Percentiles rank a stretch among this genome's conserved stretches.
phyloP scores from a whole-genome alignment of 768 basidiomycete genomes.

The Hortiboletus flavorubellus region DNA sequence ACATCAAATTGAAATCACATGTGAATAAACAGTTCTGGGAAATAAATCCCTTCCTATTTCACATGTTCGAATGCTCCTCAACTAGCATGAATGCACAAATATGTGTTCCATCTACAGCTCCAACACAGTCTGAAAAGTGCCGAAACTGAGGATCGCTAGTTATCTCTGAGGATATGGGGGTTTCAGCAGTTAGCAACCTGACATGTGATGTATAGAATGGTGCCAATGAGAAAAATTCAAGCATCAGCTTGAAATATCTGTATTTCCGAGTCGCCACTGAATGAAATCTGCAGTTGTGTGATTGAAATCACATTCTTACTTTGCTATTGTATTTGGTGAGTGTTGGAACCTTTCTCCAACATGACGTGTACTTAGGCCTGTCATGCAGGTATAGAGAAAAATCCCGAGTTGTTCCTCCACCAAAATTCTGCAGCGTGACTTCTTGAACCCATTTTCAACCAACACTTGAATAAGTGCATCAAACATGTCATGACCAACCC shows the following conservation, averaged over 20 bases:
- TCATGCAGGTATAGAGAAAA: constrained; percentile 12
- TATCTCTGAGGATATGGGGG: too few relatives aligned
- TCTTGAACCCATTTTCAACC: not conserved
- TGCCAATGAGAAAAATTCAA: too few relatives aligned
- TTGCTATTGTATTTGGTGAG: not conserved
- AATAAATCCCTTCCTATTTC: constrained; percentile 14
- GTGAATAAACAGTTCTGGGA: constrained; percentile 19
- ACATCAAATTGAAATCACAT: constrained; percentile 14
- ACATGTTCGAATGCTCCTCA: constrained; percentile 4
- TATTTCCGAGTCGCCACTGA: too few relatives aligned
- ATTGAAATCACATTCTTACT: too few relatives aligned
- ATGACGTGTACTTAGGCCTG: constrained; percentile 2
- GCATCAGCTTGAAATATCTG: too few relatives aligned
- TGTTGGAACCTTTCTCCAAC: not conserved
- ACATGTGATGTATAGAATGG: too few relatives aligned
- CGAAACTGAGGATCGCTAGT: too few relatives aligned
- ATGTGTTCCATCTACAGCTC: not conserved
- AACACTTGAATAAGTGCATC: not conserved
- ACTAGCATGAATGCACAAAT: not conserved
- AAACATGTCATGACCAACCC: not conserved
- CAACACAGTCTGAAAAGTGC: constrained; percentile 2
- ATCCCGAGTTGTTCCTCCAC: constrained; percentile 13
- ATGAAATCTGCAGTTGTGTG: too few relatives aligned
- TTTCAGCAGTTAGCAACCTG: too few relatives aligned
- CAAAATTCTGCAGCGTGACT: not conserved